Evolutionary conservation across 495 filamentous ascomycete genomes (phyloP), one percentile per base, ranked within the genome.

Genomic region (Trypethelium eluteriae): DNA sequence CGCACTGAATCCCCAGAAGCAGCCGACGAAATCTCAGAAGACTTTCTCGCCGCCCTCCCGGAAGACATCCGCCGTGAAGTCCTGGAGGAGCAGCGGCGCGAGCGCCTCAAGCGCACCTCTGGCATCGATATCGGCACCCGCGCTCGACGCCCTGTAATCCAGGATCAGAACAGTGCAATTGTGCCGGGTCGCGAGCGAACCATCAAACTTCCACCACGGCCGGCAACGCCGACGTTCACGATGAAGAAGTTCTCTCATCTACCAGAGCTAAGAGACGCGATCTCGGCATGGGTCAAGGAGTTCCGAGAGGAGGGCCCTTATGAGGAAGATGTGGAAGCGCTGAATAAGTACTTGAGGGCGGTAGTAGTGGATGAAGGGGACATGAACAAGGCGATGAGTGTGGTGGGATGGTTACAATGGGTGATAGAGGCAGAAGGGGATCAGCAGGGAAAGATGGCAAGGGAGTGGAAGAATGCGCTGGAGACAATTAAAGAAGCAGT

Each of bases 51-150:
- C 12, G 91, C 91, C 32, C 78, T 96, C 0, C 92, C 92, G 0
- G 86, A 89, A 64, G 89, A 96, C 63, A 83, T 96, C 62, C 85
- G 90, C 41, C 76, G 75, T 32, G 92, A 96, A 78, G 81, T 96
- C 14, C 74, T 96, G 9, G 85, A 82, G 5, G 87, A 96, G 70
- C 86, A 90, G 66, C 80, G 81, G 11, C 85, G 85, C 16, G 76
- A 81, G 0, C 84, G 81, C 10, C 78, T 86, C 11, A 73, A 81
- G 34, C 80, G 81, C 46, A 77, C 74, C 4, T 70, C 78, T 16
- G 78, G 74, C 36, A 70, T 81, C 38, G 70, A 76, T 69, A 57
- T 73, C 65, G 38, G 68, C 32, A 44, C 70, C 57, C 59, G 56
- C 18, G 44, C 44, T 16, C 38, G 35, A 0, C 38, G 38, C 9